These are phyloP conservation scores for Rhizopogon rudus DNA, from an alignment of 768 basidiomycete genomes.

Conservation along the genomic window DNA sequence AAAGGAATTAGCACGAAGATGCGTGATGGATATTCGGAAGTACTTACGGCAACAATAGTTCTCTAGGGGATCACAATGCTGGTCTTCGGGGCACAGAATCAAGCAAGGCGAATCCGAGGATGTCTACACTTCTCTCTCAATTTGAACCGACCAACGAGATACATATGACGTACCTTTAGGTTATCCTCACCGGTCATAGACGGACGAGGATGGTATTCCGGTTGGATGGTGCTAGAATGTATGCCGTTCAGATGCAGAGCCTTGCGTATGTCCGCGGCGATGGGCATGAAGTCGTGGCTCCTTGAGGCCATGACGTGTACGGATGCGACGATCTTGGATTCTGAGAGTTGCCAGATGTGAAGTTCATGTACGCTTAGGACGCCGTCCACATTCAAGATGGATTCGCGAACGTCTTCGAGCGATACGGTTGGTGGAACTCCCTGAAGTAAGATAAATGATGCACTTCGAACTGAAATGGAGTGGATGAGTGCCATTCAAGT, in stretches of 20 bases:
- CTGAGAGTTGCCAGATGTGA: constrained; percentile 97
- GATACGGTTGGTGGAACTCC: constrained; percentile 89
- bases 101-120: constrained; percentile 60
- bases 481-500: constrained; percentile 2
- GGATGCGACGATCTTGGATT: constrained; percentile 90
- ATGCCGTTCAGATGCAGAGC: constrained; percentile 88
- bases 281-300: constrained; percentile 85
- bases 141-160: constrained; percentile 1
- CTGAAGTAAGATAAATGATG: constrained; percentile 92
- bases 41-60: constrained; percentile 79
- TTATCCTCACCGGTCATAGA: constrained; percentile 36
- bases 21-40: neutral
- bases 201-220: constrained; percentile 58
- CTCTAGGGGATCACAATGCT: constrained; percentile 60
- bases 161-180: constrained; percentile 38
- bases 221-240: constrained; percentile 93
- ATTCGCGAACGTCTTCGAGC: constrained; percentile 74
- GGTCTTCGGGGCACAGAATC: constrained; percentile 68
- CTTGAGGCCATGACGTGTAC: constrained; percentile 89
- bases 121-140: constrained; percentile 28
- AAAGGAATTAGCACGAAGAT: constrained; percentile 1
- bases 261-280: constrained; percentile 79
- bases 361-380: constrained; percentile 85
- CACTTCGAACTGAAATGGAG: constrained; percentile 60
- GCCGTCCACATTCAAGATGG: constrained; percentile 79